Percentiles rank a stretch among this genome's conserved stretches.
phyloP scores from a whole-genome alignment of 352 stramenopile genomes.

The Pilasporangium apinafurcum region DNA sequence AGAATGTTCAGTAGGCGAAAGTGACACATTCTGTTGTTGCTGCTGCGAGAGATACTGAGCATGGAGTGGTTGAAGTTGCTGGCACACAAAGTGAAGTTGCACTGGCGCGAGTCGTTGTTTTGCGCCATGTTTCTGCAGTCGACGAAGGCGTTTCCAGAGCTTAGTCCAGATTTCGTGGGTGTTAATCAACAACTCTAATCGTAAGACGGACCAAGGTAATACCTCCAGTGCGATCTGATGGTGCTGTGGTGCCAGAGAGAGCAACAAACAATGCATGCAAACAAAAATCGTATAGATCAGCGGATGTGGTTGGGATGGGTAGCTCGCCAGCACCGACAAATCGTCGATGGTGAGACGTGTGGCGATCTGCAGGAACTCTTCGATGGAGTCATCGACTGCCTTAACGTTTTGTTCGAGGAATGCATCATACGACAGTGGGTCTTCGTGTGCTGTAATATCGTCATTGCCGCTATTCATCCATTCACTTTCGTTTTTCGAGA shows the following conservation, averaged over 20 bases:
- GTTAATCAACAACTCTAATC: constrained; percentile 39
- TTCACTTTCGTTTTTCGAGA: too few relatives aligned
- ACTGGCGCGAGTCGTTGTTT: constrained; percentile 9
- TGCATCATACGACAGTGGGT: too few relatives aligned
- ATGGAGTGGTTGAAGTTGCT: constrained; percentile 16
- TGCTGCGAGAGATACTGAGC: neutral
- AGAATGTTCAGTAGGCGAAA: too few relatives aligned
- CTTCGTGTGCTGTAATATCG: too few relatives aligned
- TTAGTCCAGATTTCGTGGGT: constrained; percentile 21
- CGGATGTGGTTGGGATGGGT: constrained; percentile 30
- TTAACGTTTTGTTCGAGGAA: too few relatives aligned
- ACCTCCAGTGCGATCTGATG: constrained; percentile 13
- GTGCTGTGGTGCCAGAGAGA: constrained; percentile 25
- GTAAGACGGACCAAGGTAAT: constrained; percentile 37
- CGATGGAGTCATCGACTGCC: too few relatives aligned
- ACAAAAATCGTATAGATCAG: constrained; percentile 29
- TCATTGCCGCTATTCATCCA: too few relatives aligned
- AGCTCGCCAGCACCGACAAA: constrained; percentile 29
- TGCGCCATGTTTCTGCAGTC: constrained; percentile 13
- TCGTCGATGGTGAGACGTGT: constrained; percentile 29
- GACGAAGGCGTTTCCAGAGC: constrained; percentile 26
- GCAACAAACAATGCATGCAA: constrained; percentile 28
- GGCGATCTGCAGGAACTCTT: constrained; percentile 12
- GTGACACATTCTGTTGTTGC: neutral
- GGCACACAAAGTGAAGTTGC: constrained; percentile 33